Conservation (phyloP, 306 rosid species). For the Mucuna pruriens region DNA sequence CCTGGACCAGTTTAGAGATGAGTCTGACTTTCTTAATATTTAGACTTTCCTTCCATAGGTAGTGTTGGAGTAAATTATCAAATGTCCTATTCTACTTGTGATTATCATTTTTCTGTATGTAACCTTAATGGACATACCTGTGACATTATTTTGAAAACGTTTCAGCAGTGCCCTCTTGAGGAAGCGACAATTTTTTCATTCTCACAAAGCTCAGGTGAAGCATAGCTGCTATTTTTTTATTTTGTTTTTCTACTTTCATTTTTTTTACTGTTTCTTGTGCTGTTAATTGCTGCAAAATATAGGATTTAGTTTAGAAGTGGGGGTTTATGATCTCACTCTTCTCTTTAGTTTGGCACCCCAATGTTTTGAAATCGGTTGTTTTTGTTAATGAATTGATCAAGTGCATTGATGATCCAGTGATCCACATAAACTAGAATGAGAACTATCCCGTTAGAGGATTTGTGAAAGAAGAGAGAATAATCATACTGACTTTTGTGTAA, state of each 20-base stretch:
- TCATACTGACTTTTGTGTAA: too few species aligned
- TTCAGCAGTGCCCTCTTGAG: slow-evolving; percentile 72
- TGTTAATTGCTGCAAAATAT: neutral
- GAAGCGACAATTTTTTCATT: slow-evolving; percentile 85
- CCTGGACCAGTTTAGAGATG: neutral
- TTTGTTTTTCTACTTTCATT: neutral
- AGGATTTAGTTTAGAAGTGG: neutral
- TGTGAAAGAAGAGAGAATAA: too few species aligned
- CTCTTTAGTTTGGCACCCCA: neutral
- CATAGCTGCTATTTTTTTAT: slow-evolving; percentile 19
- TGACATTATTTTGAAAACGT: slow-evolving; percentile 32
- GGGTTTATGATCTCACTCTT: neutral
- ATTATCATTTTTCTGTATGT: neutral
- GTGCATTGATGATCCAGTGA: too few species aligned
- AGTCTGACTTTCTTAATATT: neutral
- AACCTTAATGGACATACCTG: neutral
- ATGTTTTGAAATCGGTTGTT: neutral
- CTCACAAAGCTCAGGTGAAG: slow-evolving; percentile 88
- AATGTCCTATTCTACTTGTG: neutral
- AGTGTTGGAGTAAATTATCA: neutral
- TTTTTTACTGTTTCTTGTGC: neutral
- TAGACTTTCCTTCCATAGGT: neutral
- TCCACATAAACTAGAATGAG: too few species aligned
- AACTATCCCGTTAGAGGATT: too few species aligned
- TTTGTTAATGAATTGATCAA: neutral